Base-by-base conservation (phyloP, 1,139 yeast species). In the Nakaseomyces sp. region DNA sequence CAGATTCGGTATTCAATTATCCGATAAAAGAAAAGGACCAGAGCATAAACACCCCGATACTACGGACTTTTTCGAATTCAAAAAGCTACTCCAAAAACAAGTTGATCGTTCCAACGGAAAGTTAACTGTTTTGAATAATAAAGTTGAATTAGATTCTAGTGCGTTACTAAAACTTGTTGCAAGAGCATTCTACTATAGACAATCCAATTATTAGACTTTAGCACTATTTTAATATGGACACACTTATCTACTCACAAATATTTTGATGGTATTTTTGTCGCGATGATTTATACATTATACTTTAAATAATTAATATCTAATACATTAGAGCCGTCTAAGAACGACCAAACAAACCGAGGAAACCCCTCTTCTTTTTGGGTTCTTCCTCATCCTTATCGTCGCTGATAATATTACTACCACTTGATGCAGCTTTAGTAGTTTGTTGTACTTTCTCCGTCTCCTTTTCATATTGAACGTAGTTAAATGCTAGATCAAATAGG, bases 401-500 rank as follows among this genome's bases (percentile, higher is more conserved):
- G 43, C 52, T 29, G 10, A 6, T 16, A 37, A 25, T 36, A 37
- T 18, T 37, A 8, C 20, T 22, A 22, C 18, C 22, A 17, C 9
- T 22, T 9, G 24, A n/a, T 22, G 12, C 25, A 24, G 33, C 17
- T 13, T 40, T 20, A 33, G 15, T 38, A 43, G 19, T 25, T 36
- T 20, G 42, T 7, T 30, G 39, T 28, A 10, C 33, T 31, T 7
- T 5, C 15, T 18, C 32, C n/a, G 43, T 47, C 42, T 50, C 48
- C 20, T 46, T 49, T 13, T 55, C 71, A 57, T 79, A 79, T 40
- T 72, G 70, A 43, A 89, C 75, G 58, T 85, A 88, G 61, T 88
- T 88, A 68, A 71, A 88, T 0, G 94, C 96, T 56, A 86, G 71
- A 61, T 89, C 97, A 58, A 87, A 89, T 56, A 88, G 74, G 7